Evolutionary conservation across 2,329 filamentous ascomycete genomes (phyloP).

Genomic region (Cladorrhinum sp.): DNA sequence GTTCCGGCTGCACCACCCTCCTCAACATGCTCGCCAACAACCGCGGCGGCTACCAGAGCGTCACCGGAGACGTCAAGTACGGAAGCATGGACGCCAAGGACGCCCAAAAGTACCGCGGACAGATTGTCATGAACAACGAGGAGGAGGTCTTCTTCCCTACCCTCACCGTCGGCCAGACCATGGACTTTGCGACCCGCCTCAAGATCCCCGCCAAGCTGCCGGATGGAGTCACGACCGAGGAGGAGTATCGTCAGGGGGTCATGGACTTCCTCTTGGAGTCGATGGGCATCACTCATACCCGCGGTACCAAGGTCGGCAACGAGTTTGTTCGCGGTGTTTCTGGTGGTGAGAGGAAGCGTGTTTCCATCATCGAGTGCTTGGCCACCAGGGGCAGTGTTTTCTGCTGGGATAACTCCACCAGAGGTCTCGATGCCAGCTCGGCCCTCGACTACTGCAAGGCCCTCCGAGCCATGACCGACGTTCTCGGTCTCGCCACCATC

Average conservation of each 20-base stretch:
- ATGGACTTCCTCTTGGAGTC: constrained; percentile 56
- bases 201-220: constrained; percentile 53
- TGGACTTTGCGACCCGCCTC: constrained; percentile 65
- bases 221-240: constrained; percentile 38
- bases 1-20: constrained; percentile 67
- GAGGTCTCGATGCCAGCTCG: constrained; percentile 64
- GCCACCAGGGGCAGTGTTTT: constrained; percentile 57
- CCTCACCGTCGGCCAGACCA: constrained; percentile 67
- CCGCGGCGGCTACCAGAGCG: constrained; percentile 54
- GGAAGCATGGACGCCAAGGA: constrained; percentile 50
- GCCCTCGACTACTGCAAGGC: constrained; percentile 60
- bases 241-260: constrained; percentile 46
- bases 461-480: constrained; percentile 62
- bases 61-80: constrained; percentile 58
- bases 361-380: constrained; percentile 65
- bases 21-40: constrained; percentile 68
- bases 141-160: constrained; percentile 65
- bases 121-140: constrained; percentile 69
- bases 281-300: constrained; percentile 57
- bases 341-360: constrained; percentile 66
- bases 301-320: constrained; percentile 65
- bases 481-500: constrained; percentile 57
- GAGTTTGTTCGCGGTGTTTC: constrained; percentile 64
- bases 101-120: constrained; percentile 49
- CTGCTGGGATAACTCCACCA: constrained; percentile 66